These are phyloP conservation scores for Gossypium lobatum DNA, from an alignment of 441 rosid genomes.

Conservation along the genomic window DNA sequence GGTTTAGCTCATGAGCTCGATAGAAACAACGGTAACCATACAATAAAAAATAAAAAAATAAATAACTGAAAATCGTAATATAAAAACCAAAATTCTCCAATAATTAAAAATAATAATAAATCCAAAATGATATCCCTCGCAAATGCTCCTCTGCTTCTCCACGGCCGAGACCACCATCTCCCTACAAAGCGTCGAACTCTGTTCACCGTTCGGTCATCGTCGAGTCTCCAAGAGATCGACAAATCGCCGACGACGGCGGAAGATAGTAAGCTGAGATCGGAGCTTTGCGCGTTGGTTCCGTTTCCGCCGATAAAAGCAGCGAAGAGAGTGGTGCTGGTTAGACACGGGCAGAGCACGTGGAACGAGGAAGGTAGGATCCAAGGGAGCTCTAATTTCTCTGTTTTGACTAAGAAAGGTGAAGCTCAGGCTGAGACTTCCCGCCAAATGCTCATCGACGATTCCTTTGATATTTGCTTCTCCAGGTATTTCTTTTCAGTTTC, in stretches of 20 bases:
- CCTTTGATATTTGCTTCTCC: slow-evolving; percentile 75
- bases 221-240: slow-evolving; percentile 26
- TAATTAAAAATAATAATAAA: background rate
- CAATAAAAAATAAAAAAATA: background rate
- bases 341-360: slow-evolving; percentile 98
- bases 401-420: slow-evolving; percentile 82
- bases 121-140: slow-evolving; percentile 35
- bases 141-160: slow-evolving; percentile 24
- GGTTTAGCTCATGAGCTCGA: background rate
- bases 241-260: slow-evolving; percentile 14
- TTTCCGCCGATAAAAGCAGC: slow-evolving; percentile 49
- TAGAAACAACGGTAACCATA: slow-evolving; percentile 14
- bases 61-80: background rate
- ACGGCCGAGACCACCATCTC: slow-evolving; percentile 22
- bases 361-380: slow-evolving; percentile 85
- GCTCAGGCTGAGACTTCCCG: slow-evolving; percentile 80
- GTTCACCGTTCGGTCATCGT: slow-evolving; percentile 33
- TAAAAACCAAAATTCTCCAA: background rate
- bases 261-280: slow-evolving; percentile 23
- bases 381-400: slow-evolving; percentile 84
- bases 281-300: slow-evolving; percentile 27
- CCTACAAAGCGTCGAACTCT: slow-evolving; percentile 6
- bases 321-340: slow-evolving; percentile 84
- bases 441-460: slow-evolving; percentile 72
- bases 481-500: slow-evolving; percentile 32